Conservation (phyloP, 2,329 filamentous ascomycete species). For the Dryadomyces sulphureus region DNA sequence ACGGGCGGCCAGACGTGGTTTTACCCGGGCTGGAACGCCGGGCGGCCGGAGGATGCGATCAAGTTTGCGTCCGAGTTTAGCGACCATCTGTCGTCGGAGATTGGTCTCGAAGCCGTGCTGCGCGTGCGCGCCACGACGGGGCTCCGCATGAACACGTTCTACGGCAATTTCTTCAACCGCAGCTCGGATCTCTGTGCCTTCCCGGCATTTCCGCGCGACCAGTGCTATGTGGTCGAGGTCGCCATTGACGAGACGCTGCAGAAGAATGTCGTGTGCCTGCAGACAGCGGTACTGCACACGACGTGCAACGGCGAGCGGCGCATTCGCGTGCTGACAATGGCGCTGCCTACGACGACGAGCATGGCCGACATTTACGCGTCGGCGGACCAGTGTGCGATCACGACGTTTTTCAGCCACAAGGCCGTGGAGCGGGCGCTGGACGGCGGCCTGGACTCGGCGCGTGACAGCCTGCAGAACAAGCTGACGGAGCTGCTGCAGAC, state of each 20-base stretch:
- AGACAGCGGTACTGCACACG: constrained; percentile 89
- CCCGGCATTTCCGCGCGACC: constrained; percentile 92
- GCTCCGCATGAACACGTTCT: constrained; percentile 92
- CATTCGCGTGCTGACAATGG: constrained; percentile 86
- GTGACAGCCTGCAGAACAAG: constrained; percentile 84
- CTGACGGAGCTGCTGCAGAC: constrained; percentile 84
- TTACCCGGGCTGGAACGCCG: constrained; percentile 95
- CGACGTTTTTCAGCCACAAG: constrained; percentile 93
- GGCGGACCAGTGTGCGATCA: constrained; percentile 85
- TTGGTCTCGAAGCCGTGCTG: constrained; percentile 88
- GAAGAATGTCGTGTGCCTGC: constrained; percentile 83
- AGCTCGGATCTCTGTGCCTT: constrained; percentile 96
- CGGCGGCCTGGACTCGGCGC: constrained; percentile 67
- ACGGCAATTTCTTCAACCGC: constrained; percentile 98
- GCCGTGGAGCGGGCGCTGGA: constrained; percentile 82
- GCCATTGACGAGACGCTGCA: constrained; percentile 90
- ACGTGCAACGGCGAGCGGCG: constrained; percentile 94
- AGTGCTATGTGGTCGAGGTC: constrained; percentile 95
- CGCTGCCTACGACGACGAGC: constrained; percentile 82
- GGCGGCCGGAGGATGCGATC: constrained; percentile 84
- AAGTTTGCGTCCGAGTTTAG: constrained; percentile 97
- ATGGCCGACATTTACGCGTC: constrained; percentile 87
- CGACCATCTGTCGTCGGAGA: constrained; percentile 91
- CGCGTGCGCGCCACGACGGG: constrained; percentile 91
- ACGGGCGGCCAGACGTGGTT: constrained; percentile 97